Evolutionary conservation across 352 stramenopile species (phyloP).

Genomic region (Phytophthora cactorum): DNA sequence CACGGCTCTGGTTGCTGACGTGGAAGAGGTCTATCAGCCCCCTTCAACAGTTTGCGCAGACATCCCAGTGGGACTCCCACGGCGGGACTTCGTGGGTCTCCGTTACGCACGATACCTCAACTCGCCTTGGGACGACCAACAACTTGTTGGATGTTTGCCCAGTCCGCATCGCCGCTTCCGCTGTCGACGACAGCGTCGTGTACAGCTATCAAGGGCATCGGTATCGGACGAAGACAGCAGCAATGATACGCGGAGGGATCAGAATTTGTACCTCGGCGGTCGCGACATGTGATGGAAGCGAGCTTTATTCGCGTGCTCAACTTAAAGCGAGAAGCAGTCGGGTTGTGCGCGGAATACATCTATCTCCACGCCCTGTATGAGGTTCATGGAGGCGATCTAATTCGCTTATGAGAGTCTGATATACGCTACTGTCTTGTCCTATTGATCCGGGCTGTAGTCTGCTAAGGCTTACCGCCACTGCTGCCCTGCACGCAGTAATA

Average conservation of each 20-base stretch:
- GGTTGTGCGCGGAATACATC: background rate
- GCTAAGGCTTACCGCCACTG: background rate
- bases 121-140: background rate
- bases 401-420: background rate
- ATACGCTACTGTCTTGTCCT: slow-evolving; percentile 17
- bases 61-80: slow-evolving; percentile 3
- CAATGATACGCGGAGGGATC: background rate
- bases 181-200: too few relatives aligned
- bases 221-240: background rate
- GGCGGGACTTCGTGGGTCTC: slow-evolving; percentile 19
- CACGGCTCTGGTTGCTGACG: slow-evolving; percentile 18
- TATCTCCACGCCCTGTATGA: background rate
- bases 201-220: too few relatives aligned
- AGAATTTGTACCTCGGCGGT: background rate
- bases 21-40: slow-evolving; percentile 17
- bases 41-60: slow-evolving; percentile 1
- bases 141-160: too few relatives aligned
- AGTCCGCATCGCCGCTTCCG: background rate
- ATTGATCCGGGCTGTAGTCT: slow-evolving; percentile 1
- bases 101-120: background rate
- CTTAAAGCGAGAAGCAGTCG: background rate
- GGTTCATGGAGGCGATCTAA: slow-evolving; percentile 1
- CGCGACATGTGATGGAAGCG: too few relatives aligned
- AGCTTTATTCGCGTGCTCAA: background rate
- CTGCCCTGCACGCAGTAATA: slow-evolving; percentile 7